Percentiles rank a stretch among this genome's conserved stretches.
Conservation (phyloP, 345 rosid species). For the Citropsis articulata region DNA sequence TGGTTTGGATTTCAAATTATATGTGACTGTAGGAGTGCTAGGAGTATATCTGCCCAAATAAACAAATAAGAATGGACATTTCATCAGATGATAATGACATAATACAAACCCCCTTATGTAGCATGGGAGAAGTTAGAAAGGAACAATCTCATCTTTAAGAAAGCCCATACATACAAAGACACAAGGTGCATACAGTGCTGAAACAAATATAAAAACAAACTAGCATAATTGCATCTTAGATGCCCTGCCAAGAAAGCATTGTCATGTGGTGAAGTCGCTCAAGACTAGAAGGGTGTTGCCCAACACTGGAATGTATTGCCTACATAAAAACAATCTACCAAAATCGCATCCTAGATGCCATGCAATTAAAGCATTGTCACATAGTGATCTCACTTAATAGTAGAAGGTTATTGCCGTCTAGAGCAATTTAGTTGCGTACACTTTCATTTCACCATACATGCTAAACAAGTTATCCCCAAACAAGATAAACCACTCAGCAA, state of each 20-base stretch:
- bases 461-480: background rate
- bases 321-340: background rate
- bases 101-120: background rate
- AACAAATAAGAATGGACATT: background rate
- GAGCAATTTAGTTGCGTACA: background rate
- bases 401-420: background rate
- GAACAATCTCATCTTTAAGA: background rate
- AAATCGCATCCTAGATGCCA: background rate
- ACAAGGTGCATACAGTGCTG: background rate
- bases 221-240: background rate
- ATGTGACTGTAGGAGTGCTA: conserved; percentile 16
- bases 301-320: background rate
- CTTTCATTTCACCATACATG: background rate
- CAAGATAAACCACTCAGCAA: background rate
- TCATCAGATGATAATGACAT: background rate
- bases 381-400: background rate
- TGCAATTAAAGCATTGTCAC: background rate
- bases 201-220: background rate
- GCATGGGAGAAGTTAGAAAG: background rate
- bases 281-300: background rate
- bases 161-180: background rate
- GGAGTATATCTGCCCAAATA: conserved; percentile 17
- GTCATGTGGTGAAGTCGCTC: background rate
- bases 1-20: conserved; percentile 27
- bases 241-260: background rate